These are phyloP conservation scores for Aspergillus aculeatus DNA, from an alignment of 2,329 filamentous ascomycete genomes.

Conservation along the genomic window DNA sequence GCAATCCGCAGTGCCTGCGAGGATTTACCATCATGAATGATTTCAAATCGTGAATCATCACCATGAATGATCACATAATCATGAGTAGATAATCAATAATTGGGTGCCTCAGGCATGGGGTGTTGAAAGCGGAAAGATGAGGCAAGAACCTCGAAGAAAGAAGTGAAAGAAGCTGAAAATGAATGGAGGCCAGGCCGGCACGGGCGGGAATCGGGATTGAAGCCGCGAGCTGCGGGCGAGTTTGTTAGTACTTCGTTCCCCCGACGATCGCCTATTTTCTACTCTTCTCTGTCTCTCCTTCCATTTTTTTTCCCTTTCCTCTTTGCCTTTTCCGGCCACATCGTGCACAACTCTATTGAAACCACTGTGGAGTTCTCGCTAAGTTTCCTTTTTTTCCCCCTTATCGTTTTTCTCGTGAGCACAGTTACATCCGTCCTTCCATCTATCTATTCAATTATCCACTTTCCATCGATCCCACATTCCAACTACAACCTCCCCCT, in stretches of 20 bases:
- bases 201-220: background rate
- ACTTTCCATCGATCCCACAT: too few relatives aligned
- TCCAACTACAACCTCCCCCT: background rate
- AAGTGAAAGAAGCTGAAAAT: too few relatives aligned
- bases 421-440: background rate
- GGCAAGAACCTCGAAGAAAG: background rate
- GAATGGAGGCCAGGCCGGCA: background rate
- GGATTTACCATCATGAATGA: too few relatives aligned
- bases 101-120: background rate
- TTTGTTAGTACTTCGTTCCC: too few relatives aligned
- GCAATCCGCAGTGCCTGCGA: too few relatives aligned
- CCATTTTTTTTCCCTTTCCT: background rate
- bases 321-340: background rate
- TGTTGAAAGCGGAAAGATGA: background rate
- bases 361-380: background rate
- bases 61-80: background rate
- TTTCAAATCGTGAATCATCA: too few relatives aligned
- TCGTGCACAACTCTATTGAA: background rate
- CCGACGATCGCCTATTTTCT: background rate
- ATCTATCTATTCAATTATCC: too few relatives aligned
- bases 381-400: background rate
- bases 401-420: too few relatives aligned
- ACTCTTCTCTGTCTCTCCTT: background rate
- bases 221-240: too few relatives aligned
- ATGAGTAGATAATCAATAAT: background rate